A percentile compares a stretch with the other conserved stretches of the same genome.
Evolutionary conservation across 352 stramenopile genomes (phyloP).

Genomic region (Globisporangium viniferum): DNA sequence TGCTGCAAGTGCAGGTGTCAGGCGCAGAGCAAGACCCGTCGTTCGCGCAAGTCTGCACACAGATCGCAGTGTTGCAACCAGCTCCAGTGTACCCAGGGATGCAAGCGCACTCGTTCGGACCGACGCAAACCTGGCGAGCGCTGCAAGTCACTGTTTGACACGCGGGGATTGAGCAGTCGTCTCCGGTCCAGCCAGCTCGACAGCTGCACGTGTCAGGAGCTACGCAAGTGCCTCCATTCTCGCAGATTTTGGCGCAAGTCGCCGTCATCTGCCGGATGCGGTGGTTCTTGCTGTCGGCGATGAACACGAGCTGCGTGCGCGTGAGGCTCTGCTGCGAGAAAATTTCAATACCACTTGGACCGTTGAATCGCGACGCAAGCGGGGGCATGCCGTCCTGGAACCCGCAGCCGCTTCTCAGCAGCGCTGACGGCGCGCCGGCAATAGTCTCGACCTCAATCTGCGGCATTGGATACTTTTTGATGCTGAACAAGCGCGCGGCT

Average conservation of each 20-base stretch:
- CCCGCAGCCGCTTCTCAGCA: slow-evolving; percentile 85
- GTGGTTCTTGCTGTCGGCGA: slow-evolving; percentile 94
- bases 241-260: slow-evolving; percentile 90
- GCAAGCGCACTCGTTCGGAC: slow-evolving; percentile 89
- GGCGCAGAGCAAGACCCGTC: slow-evolving; percentile 86
- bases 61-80: slow-evolving; percentile 78
- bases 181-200: slow-evolving; percentile 81
- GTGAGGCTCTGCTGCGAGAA: slow-evolving; percentile 53
- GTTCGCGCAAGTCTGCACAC: slow-evolving; percentile 89
- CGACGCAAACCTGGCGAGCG: slow-evolving; percentile 87
- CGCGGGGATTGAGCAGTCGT: slow-evolving; percentile 85
- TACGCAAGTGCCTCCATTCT: slow-evolving; percentile 92
- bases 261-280: slow-evolving; percentile 89
- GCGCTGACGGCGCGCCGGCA: slow-evolving; percentile 76
- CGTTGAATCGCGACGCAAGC: slow-evolving; percentile 73
- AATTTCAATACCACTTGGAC: slow-evolving; percentile 59
- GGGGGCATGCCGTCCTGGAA: slow-evolving; percentile 84
- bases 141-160: slow-evolving; percentile 48
- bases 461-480: slow-evolving; percentile 36
- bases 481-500: slow-evolving; percentile 57
- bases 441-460: slow-evolving; percentile 90
- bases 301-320: slow-evolving; percentile 67
- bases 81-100: slow-evolving; percentile 88
- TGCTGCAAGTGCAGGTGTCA: slow-evolving; percentile 90
- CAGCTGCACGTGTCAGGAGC: slow-evolving; percentile 88